phyloP scores from a whole-genome alignment of 805 yeast species.

The Ogataea allantospora region DNA sequence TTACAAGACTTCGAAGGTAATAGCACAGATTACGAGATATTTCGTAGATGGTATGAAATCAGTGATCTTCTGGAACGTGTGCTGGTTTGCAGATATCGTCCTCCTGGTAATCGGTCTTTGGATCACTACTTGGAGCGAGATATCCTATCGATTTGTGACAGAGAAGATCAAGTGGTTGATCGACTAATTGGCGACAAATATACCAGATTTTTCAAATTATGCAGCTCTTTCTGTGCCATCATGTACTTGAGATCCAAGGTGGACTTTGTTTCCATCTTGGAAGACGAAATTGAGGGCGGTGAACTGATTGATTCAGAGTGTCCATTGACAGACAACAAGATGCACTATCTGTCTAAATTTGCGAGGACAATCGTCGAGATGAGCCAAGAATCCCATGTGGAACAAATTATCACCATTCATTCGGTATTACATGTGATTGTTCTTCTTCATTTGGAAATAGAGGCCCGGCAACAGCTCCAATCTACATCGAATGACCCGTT shows the following conservation, averaged over 20 bases:
- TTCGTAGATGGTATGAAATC: slow-evolving; percentile 24
- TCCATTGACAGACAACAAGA: slow-evolving; percentile 24
- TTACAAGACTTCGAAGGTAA: slow-evolving; percentile 28
- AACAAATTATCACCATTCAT: slow-evolving; percentile 29
- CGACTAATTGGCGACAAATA: slow-evolving; percentile 16
- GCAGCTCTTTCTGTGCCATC: slow-evolving; percentile 23
- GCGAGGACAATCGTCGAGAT: slow-evolving; percentile 17
- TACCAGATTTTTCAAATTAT: slow-evolving; percentile 18
- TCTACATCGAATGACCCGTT: slow-evolving; percentile 9
- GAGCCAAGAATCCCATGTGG: slow-evolving; percentile 18
- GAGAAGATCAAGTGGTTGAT: background rate
- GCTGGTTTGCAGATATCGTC: slow-evolving; percentile 26
- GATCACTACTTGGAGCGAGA: slow-evolving; percentile 26
- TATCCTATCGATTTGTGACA: slow-evolving; percentile 15
- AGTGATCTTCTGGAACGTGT: slow-evolving; percentile 30
- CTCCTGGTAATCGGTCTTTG: slow-evolving; percentile 28
- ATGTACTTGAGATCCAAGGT: slow-evolving; percentile 30
- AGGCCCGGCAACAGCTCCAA: slow-evolving; percentile 21
- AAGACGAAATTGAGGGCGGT: slow-evolving; percentile 13
- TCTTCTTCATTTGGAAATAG: slow-evolving; percentile 27
- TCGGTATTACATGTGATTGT: slow-evolving; percentile 31
- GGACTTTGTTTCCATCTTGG: slow-evolving; percentile 30
- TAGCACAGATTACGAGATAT: slow-evolving; percentile 25
- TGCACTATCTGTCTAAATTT: slow-evolving; percentile 18
- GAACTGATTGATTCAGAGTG: slow-evolving; percentile 10